These are phyloP conservation scores for Rosa rugosa DNA, from an alignment of 306 rosid species.

Conservation along the genomic window DNA sequence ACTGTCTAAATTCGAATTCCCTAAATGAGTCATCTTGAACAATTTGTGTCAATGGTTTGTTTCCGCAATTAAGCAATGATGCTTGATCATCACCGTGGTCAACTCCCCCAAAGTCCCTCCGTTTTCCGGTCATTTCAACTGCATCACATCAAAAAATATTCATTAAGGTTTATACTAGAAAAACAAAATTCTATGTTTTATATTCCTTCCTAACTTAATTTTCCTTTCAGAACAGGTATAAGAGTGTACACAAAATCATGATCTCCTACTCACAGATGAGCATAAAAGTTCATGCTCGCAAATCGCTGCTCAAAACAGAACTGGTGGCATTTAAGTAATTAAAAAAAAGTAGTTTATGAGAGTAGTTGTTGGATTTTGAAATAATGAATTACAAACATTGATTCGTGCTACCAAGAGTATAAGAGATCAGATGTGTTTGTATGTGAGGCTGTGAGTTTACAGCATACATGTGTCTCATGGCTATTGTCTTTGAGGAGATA, in stretches of 20 bases:
- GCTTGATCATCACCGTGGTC: constrained; percentile 96
- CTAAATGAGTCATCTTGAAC: constrained; percentile 94
- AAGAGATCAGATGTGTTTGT: not conserved
- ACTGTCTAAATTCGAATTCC: constrained; percentile 97
- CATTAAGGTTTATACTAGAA: constrained; percentile 14
- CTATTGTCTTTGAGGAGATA: not conserved
- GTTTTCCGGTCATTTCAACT: constrained; percentile 73
- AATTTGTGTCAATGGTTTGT: constrained; percentile 79
- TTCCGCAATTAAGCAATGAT: constrained; percentile 70
- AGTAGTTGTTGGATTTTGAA: not conserved
- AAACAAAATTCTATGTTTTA: not conserved
- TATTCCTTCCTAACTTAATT: not conserved
- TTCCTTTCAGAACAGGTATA: not conserved
- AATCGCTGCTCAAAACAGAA: not conserved
- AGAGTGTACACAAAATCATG: not conserved
- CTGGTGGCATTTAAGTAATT: not conserved
- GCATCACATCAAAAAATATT: constrained; percentile 26
- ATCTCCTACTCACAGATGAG: constrained; percentile 2
- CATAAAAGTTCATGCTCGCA: not conserved
- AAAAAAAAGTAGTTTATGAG: not conserved
- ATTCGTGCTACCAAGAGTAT: not conserved
- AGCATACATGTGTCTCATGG: not conserved
- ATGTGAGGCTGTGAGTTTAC: not conserved
- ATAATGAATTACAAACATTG: not conserved
- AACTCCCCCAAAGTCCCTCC: constrained; percentile 86